Conservation (phyloP, 192 early-diverging fungal genomes). For the Coemansia sp. region DNA sequence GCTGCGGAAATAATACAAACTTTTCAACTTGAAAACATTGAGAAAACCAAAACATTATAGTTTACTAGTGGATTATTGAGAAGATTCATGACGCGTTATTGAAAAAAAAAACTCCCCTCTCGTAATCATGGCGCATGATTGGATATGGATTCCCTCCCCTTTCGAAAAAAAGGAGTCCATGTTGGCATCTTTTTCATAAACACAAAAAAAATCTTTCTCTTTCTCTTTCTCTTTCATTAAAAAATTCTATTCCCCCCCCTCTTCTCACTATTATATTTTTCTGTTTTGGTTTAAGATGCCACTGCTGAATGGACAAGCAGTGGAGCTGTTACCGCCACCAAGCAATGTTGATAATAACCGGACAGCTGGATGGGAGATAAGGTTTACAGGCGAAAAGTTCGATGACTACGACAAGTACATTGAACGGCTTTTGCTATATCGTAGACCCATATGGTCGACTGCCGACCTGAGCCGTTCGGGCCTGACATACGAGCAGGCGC, state of each 20-base stretch:
- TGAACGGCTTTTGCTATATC: slow-evolving; percentile 64
- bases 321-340: slow-evolving; percentile 6
- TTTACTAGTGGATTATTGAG: no score
- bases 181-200: neutral
- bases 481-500: slow-evolving; percentile 79
- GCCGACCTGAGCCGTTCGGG: slow-evolving; percentile 65
- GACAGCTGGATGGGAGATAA: slow-evolving; percentile 37
- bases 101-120: no score
- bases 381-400: slow-evolving; percentile 46
- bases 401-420: slow-evolving; percentile 65
- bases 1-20: no score
- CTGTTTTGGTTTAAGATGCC: slow-evolving; percentile 30
- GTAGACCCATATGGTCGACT: slow-evolving; percentile 75
- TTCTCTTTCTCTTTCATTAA: neutral
- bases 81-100: no score
- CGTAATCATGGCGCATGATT: no score
- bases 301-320: slow-evolving; percentile 28
- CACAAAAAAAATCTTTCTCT: slow-evolving; percentile 2
- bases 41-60: no score
- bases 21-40: no score
- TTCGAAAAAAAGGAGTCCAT: neutral
- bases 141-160: neutral
- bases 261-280: neutral
- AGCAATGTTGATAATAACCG: slow-evolving; percentile 1
- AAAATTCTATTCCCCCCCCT: no score